These are phyloP conservation scores for Xylaria cubensis DNA, from an alignment of 495 filamentous ascomycete genomes.

Conservation along the genomic window DNA sequence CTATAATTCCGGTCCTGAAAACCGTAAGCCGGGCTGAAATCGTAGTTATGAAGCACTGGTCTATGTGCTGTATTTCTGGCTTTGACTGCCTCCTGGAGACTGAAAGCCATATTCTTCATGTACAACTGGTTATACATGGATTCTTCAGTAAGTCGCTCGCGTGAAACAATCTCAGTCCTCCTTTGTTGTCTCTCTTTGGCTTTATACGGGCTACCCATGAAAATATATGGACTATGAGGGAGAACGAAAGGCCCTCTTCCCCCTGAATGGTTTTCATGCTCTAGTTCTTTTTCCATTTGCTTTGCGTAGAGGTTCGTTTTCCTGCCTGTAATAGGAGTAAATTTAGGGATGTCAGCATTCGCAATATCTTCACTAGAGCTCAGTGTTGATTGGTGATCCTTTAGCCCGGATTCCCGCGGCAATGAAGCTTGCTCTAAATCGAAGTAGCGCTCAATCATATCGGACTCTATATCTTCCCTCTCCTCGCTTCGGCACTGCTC, in stretches of 20 bases:
- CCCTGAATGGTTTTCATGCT: neutral
- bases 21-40: neutral
- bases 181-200: neutral
- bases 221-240: constrained; percentile 1
- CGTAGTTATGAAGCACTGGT: neutral
- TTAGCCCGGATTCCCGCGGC: neutral
- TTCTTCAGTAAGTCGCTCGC: neutral
- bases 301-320: neutral
- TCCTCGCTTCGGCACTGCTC: neutral
- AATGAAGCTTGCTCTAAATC: constrained; percentile 9
- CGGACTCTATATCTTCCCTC: neutral
- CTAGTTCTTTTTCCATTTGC: neutral
- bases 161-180: too few relatives aligned
- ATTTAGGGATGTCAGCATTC: neutral
- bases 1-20: neutral
- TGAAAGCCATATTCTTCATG: too few relatives aligned
- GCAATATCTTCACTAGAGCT: neutral
- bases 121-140: too few relatives aligned
- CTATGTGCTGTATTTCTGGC: neutral
- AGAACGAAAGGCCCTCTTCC: constrained; percentile 6
- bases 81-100: neutral
- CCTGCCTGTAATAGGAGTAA: neutral
- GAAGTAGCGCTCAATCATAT: constrained; percentile 8
- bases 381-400: neutral
- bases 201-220: neutral